These are phyloP conservation scores for Sporothrix globosa DNA, from an alignment of 2,329 filamentous ascomycete genomes.

Conservation along the genomic window DNA sequence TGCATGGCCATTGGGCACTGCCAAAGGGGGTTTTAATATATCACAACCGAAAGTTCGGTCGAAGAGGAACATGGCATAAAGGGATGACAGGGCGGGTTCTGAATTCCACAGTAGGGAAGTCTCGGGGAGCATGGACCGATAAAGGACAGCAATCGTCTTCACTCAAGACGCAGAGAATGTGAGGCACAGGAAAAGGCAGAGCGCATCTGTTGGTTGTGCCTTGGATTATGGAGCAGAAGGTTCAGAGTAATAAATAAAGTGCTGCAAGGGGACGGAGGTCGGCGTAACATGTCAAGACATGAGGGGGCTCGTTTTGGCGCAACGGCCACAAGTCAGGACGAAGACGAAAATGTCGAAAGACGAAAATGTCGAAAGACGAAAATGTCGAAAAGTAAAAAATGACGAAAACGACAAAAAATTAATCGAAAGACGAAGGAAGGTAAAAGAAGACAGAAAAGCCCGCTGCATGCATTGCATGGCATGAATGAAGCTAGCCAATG, in stretches of 20 bases:
- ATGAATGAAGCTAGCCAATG: neutral
- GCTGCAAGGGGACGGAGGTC: slow-evolving; percentile 16
- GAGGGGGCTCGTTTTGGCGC: neutral
- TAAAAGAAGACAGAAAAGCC: neutral
- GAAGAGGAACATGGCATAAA: slow-evolving; percentile 7
- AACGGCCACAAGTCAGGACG: neutral
- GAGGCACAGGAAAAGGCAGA: slow-evolving; percentile 1
- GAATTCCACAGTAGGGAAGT: neutral
- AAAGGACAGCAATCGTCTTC: neutral
- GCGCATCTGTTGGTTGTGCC: neutral
- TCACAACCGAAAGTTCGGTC: neutral
- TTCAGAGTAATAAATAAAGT: neutral
- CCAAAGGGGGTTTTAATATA: neutral
- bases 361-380: neutral
- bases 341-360: neutral
- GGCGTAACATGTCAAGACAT: neutral
- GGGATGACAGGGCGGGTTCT: slow-evolving; percentile 11
- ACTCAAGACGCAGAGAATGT: neutral
- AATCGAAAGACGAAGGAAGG: no score
- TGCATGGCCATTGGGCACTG: slow-evolving; percentile 1
- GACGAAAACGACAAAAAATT: no score
- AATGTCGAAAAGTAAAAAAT: neutral
- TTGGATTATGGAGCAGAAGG: no score
- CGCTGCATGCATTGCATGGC: neutral
- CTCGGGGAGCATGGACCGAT: neutral